Percentiles rank a stretch among this genome's conserved stretches.
These are phyloP conservation scores for Fusarium annulatum DNA, from an alignment of 2,329 filamentous ascomycete genomes.

Conservation along the genomic window DNA sequence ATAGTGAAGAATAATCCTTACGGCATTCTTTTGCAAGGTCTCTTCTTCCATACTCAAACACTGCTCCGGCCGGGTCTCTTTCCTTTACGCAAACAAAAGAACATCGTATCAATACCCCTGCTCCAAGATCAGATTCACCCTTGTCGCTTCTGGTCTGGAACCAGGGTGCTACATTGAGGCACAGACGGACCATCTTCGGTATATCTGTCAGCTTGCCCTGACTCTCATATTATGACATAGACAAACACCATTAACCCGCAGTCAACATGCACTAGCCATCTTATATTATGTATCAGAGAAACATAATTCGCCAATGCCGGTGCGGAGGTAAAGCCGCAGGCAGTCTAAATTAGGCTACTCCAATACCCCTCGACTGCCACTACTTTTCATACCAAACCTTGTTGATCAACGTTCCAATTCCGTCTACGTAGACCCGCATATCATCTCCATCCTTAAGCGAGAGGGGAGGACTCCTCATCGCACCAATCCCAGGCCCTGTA, in stretches of 20 bases:
- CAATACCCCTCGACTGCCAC: neutral
- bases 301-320: neutral
- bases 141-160: neutral
- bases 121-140: neutral
- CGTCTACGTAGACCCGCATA: neutral
- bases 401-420: neutral
- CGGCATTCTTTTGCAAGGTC: accelerated
- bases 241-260: neutral
- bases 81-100: neutral
- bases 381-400: neutral
- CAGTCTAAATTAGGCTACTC: no score
- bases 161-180: neutral
- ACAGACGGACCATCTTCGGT: neutral
- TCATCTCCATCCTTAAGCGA: neutral
- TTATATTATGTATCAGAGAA: neutral
- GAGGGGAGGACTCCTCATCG: neutral
- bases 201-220: neutral
- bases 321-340: neutral
- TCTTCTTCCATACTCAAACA: accelerated
- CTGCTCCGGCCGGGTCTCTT: no score
- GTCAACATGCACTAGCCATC: neutral
- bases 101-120: neutral
- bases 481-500: neutral
- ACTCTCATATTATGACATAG: neutral
- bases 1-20: neutral